A percentile compares a stretch with the other conserved stretches of the same genome.
Conservation (phyloP, 306 rosid genomes). For the Cicer yamashitae region DNA sequence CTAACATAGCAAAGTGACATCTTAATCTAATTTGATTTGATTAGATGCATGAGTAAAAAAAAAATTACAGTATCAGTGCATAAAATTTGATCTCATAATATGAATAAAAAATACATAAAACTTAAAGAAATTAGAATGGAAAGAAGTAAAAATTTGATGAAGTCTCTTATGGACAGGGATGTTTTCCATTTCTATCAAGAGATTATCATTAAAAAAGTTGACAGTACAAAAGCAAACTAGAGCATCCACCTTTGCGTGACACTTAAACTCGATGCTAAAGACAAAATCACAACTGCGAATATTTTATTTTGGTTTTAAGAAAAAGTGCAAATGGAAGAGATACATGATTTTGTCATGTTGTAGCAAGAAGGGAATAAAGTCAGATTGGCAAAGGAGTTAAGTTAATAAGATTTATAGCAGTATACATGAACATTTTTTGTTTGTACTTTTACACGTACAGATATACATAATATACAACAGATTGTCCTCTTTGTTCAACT, state of each 20-base stretch:
- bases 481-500: slow-evolving; percentile 42
- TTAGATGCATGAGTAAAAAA: no score
- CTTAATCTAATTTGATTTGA: no score
- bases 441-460: slow-evolving; percentile 31
- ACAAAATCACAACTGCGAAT: slow-evolving; percentile 13
- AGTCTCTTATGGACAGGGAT: not conserved
- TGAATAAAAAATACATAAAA: not conserved
- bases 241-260: slow-evolving; percentile 49
- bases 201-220: slow-evolving; percentile 36
- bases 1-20: no score
- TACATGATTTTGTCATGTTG: slow-evolving; percentile 22
- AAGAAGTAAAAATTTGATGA: not conserved
- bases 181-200: slow-evolving; percentile 11
- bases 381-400: slow-evolving; percentile 18
- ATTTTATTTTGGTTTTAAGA: not conserved
- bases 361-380: slow-evolving; percentile 8
- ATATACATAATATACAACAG: slow-evolving; percentile 44
- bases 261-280: slow-evolving; percentile 16
- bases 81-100: not conserved
- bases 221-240: slow-evolving; percentile 38
- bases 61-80: no score
- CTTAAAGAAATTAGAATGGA: not conserved
- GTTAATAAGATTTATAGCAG: slow-evolving; percentile 34
- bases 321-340: slow-evolving; percentile 9
- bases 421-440: slow-evolving; percentile 20